phyloP scores from a whole-genome alignment of 495 filamentous ascomycete genomes.

The Antarctomyces pellizariae region DNA sequence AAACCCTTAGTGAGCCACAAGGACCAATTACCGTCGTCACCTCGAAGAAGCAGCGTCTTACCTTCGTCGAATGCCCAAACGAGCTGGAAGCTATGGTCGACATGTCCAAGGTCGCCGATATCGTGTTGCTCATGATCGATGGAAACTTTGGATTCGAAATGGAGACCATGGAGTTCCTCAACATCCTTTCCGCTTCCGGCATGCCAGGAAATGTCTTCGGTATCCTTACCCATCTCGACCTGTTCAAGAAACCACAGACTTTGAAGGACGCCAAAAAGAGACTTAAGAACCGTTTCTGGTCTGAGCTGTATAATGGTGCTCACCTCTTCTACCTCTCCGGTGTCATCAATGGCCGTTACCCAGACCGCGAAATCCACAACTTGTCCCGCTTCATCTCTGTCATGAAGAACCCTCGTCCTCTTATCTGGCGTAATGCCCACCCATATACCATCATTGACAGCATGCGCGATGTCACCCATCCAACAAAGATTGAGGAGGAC shows the following conservation, averaged over 20 bases:
- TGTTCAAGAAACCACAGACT: conserved; percentile 80
- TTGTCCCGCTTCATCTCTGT: conserved; percentile 82
- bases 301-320: conserved; percentile 83
- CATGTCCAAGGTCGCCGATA: conserved; percentile 86
- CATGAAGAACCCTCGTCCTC: conserved; percentile 93
- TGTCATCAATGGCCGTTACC: conserved; percentile 88
- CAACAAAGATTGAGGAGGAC: conserved; percentile 68
- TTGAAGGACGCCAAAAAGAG: conserved; percentile 83
- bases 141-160: conserved; percentile 98
- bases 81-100: conserved; percentile 92
- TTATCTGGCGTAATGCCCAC: conserved; percentile 93
- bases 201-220: conserved; percentile 98
- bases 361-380: conserved; percentile 90
- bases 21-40: conserved; percentile 91
- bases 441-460: conserved; percentile 85
- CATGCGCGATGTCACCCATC: conserved; percentile 83
- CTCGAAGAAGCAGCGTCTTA: conserved; percentile 75
- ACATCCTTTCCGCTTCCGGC: conserved; percentile 66
- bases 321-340: conserved; percentile 93
- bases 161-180: conserved; percentile 99
- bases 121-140: conserved; percentile 91
- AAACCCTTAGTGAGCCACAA: conserved; percentile 67
- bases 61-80: conserved; percentile 89
- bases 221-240: conserved; percentile 83
- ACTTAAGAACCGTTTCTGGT: conserved; percentile 89